Conservation (phyloP, 371 early-diverging fungal genomes). For the Gilbertella persicaria region DNA sequence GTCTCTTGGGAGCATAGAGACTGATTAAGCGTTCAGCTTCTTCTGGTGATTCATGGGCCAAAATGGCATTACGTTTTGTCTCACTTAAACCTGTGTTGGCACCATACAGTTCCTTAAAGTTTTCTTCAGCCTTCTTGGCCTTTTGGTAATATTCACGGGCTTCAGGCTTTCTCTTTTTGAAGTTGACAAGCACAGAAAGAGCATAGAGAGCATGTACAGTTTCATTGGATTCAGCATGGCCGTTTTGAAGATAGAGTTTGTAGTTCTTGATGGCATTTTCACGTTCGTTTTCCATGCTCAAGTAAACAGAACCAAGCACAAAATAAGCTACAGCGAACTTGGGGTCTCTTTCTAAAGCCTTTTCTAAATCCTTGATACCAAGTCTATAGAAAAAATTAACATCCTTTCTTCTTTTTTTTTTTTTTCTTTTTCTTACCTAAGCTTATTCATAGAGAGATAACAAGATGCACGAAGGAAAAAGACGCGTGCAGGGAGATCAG, state of each 20-base stretch:
- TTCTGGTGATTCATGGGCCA: conserved; percentile 44
- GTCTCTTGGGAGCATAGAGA: conserved; percentile 34
- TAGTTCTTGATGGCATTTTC: conserved; percentile 59
- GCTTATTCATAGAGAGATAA: conserved; percentile 55
- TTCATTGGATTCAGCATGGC: conserved; percentile 61
- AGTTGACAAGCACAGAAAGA: conserved; percentile 50
- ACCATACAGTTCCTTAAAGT: conserved; percentile 62
- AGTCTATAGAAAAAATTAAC: conserved; percentile 20
- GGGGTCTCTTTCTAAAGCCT: conserved; percentile 51
- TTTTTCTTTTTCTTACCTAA: conserved; percentile 36
- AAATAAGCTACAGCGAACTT: conserved; percentile 58
- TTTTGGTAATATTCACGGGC: conserved; percentile 53
- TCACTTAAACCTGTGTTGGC: conserved; percentile 58
- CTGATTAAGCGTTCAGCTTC: conserved; percentile 40
- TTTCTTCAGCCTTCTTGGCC: conserved; percentile 57
- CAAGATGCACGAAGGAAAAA: conserved; percentile 65
- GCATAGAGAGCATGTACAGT: conserved; percentile 62
- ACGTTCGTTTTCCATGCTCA: conserved; percentile 52
- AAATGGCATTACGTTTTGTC: conserved; percentile 58
- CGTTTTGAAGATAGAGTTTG: conserved; percentile 53
- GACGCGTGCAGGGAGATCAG: conserved; percentile 59
- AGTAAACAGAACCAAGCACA: conserved; percentile 59
- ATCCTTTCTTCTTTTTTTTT: neutral
- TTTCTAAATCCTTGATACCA: conserved; percentile 65
- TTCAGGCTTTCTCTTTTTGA: conserved; percentile 58